Evolutionary conservation across 78 protist genomes (phyloP).

Genomic region (Pigoraptor vietnamica): DNA sequence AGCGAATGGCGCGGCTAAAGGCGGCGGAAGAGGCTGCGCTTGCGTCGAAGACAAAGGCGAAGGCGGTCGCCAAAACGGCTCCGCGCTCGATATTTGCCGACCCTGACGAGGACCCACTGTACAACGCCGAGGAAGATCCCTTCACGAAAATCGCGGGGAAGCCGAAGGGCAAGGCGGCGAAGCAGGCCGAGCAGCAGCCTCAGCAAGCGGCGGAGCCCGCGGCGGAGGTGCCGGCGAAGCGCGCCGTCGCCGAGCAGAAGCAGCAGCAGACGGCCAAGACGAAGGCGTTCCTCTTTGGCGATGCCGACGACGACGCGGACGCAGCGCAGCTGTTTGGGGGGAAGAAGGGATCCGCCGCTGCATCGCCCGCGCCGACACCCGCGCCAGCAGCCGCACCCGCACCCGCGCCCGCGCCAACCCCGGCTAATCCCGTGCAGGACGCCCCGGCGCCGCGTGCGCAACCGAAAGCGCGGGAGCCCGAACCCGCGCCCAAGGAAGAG

Average conservation of each 20-base stretch:
- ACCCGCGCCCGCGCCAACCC: not conserved
- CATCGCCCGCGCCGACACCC: not conserved
- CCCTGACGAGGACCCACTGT: not conserved
- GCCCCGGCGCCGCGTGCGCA: not conserved
- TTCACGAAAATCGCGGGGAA: not conserved
- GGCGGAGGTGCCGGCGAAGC: not conserved
- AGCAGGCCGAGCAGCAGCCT: not conserved
- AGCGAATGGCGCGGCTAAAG: not conserved
- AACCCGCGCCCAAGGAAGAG: not conserved
- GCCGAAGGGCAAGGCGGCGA: not conserved
- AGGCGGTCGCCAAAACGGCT: not conserved
- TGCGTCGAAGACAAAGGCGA: not conserved
- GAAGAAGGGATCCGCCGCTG: not conserved
- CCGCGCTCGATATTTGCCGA: not conserved
- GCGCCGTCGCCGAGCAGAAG: not conserved
- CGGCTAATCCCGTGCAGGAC: not conserved
- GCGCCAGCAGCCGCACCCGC: not conserved
- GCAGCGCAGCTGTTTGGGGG: not conserved
- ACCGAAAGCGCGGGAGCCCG: not conserved
- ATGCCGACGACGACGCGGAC: not conserved
- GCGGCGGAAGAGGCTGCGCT: not conserved
- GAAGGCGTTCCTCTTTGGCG: not conserved
- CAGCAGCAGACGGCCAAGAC: not conserved
- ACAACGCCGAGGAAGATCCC: not conserved
- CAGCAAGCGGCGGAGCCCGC: not conserved